phyloP scores from a whole-genome alignment of 352 stramenopile species.

The Phytophthora aleatoria region DNA sequence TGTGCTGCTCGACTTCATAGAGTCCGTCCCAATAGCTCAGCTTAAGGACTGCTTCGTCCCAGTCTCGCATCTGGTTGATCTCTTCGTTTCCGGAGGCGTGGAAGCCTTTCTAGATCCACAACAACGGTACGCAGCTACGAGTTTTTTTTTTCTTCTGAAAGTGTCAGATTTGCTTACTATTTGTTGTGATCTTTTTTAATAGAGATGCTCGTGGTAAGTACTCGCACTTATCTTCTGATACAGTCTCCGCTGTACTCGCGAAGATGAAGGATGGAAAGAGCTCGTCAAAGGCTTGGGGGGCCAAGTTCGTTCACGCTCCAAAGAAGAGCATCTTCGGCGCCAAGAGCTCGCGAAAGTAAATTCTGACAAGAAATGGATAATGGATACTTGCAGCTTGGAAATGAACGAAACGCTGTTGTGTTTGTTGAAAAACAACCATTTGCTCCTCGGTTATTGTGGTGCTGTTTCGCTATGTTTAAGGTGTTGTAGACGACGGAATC shows the following conservation, averaged over 20 bases:
- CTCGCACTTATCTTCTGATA: constrained; percentile 69
- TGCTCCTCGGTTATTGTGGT: too few relatives aligned
- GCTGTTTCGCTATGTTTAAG: not conserved
- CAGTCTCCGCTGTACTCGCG: constrained; percentile 62
- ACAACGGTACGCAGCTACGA: constrained; percentile 40
- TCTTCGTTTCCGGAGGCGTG: constrained; percentile 64
- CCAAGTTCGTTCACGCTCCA: constrained; percentile 36
- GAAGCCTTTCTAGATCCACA: constrained; percentile 70
- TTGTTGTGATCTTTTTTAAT: not conserved
- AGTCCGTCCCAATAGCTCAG: constrained; percentile 60
- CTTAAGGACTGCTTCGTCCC: constrained; percentile 70
- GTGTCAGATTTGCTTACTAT: not conserved
- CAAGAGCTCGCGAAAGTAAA: constrained; percentile 66
- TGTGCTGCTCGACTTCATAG: constrained; percentile 68
- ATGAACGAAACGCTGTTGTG: too few relatives aligned
- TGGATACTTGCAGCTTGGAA: too few relatives aligned
- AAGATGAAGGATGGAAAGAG: constrained; percentile 77
- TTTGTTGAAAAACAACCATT: too few relatives aligned
- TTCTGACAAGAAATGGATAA: not conserved
- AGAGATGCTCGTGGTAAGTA: constrained; percentile 67
- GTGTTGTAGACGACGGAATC: constrained; percentile 4
- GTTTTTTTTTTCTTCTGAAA: not conserved
- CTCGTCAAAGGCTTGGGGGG: constrained; percentile 54
- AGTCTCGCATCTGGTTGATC: constrained; percentile 66
- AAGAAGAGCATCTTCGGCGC: constrained; percentile 64